Evolutionary conservation across 1,284 basidiomycete species (phyloP), one percentile per base, ranked within the genome.

Genomic region (Ceratobasidium sp.): DNA sequence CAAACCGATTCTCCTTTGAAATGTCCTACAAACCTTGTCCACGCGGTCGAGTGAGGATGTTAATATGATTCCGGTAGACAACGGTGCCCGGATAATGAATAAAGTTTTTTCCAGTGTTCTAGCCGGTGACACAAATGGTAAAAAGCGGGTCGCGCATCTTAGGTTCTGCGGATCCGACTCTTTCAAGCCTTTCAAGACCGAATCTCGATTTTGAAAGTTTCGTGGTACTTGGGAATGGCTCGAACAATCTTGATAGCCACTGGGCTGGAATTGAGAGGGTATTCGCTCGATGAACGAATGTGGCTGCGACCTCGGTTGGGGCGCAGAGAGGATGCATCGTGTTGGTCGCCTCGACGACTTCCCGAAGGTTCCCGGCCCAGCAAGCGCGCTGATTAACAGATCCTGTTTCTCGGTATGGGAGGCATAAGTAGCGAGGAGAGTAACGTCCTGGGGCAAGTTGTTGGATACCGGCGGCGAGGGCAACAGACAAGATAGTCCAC

Each of bases 241-340:
- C 96, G 92, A 82, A 99, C 99, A 81, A 99, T 97, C 90, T 99
- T 99, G 88, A 99, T 96, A 57, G 98, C 98, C 38, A 99, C 97
- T 83, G 91, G 90, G 81, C 88, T 89, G 7, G 75, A 65, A 23
- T 77, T 77, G n/a, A 65, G 75, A 10, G 75, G 75, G 44, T 68
- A 77, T 20, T 77, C 75, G 17, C 42, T 68, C 42, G 56, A 67
- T 1, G 75, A 44, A 40, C 75, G 75, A 2, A 77, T 20, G 56
- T 68, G 65, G 65, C 54, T 56, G n/a, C 74, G 74, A 26, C 48
- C 48, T 4, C 74, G 64, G 42, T 84, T 81, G 52, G 38, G 20
- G 74, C 59, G 33, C 67, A 76, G 56, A 62, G 71, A 66, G 76
- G 68, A 81, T 92, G 91, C 76, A 89, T 92, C 50, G 91, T 91